These are phyloP conservation scores for Cadophora sp. DNA, from an alignment of 2,329 filamentous ascomycete genomes.

Conservation along the genomic window DNA sequence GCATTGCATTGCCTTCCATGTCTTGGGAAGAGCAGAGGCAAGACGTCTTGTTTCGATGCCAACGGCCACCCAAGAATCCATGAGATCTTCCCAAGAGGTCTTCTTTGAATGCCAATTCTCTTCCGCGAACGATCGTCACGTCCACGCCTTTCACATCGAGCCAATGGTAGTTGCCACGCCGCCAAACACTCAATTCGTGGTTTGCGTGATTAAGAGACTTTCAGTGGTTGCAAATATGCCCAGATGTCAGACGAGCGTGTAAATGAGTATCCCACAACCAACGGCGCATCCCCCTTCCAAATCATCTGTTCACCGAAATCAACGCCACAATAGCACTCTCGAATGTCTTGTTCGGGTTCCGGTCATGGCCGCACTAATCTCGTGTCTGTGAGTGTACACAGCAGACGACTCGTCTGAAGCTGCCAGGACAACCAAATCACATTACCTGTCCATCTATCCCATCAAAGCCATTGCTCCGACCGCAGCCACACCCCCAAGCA, in stretches of 20 bases:
- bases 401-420: no score
- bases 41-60: neutral
- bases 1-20: no score
- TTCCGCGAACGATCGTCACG: neutral
- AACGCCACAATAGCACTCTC: neutral
- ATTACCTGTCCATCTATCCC: neutral
- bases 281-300: neutral
- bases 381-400: no score
- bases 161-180: neutral
- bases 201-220: no score
- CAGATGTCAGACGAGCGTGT: neutral
- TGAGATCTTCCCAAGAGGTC: constrained; percentile 1
- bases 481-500: constrained; percentile 31
- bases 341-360: neutral
- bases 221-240: neutral
- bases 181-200: neutral
- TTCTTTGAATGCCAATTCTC: neutral
- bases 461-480: constrained; percentile 25
- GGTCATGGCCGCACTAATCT: no score
- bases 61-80: neutral
- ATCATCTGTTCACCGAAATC: neutral
- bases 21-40: neutral
- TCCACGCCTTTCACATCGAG: neutral
- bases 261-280: neutral
- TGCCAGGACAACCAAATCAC: neutral